Evolutionary conservation across 177 flowering plant species (phyloP), one percentile per base, ranked within the genome.

Genomic region (Vitis hybrid): DNA sequence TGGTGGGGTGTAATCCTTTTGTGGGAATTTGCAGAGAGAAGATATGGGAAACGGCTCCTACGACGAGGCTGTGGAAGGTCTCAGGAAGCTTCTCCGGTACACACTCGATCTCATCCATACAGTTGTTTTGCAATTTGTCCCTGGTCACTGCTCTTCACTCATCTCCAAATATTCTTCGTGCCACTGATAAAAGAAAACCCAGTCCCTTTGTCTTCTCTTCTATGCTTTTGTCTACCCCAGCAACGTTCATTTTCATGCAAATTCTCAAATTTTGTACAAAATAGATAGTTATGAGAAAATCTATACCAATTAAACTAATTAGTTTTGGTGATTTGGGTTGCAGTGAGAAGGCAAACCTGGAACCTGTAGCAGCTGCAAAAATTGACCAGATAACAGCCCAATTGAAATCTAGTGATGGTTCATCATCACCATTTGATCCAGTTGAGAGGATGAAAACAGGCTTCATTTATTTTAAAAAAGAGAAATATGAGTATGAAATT

Each of bases 21-120:
- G 61, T 27, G n/a, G 27, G 2, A 64, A 53, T 69, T 67, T 71
- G 81, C 77, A 84, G 87, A 81, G 73, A 66, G 83, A 83, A 76
- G 80, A 82, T 24, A 84, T 87, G 91, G 87, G 72, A 8, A 77
- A 63, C 48, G 79, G 77, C 30, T 70, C 83, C 3, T 85, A 87
- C 71, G 89, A 89, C 59, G 82, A 83, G 21, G 87, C 93, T 64
- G 74, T 87, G 66, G 87, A 81, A 61, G 86, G 79, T 65, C 83
- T 87, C 51, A 73, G 84, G 85, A 86, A 88, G 51, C 89, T 91
- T 67, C 88, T 90, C 78, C 85, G 81, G 97, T 90, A 74, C 46
- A 41, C 46, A 35, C 52, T 12, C 27, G 15, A 10, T 54, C 30
- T 27, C 30, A 27, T 27, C 30, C 0, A 27, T 27, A 24, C 41